A percentile compares a stretch with the other conserved stretches of the same genome.
Evolutionary conservation across 1,284 basidiomycete species (phyloP).

Genomic region (Pseudozyma hubeiensis): DNA sequence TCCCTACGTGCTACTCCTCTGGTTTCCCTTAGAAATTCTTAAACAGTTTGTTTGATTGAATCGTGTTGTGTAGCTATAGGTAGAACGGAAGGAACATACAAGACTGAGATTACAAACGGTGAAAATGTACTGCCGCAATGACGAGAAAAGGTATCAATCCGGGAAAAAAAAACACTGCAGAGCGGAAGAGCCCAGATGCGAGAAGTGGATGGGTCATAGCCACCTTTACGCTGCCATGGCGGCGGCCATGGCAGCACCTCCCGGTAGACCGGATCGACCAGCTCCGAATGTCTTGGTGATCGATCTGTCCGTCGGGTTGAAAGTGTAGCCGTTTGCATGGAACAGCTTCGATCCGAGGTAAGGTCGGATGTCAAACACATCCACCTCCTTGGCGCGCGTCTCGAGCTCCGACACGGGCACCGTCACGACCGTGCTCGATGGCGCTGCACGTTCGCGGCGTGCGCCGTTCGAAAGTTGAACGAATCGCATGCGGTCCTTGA

Average conservation of each 20-base stretch:
- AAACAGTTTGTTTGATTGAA: too few relatives aligned
- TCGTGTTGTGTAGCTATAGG: too few relatives aligned
- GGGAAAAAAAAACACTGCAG: not conserved
- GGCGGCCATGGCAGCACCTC: conserved; percentile 18
- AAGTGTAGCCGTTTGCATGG: conserved; percentile 85
- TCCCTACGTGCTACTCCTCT: not conserved
- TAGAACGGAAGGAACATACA: not conserved
- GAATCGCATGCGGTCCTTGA: conserved; percentile 93
- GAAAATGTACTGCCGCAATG: not conserved
- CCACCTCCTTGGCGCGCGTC: conserved; percentile 83
- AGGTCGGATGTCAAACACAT: conserved; percentile 88
- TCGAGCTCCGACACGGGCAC: conserved; percentile 69
- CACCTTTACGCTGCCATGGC: conserved; percentile 27
- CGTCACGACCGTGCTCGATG: conserved; percentile 41
- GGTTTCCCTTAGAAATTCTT: too few relatives aligned
- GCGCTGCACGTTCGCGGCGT: conserved; percentile 21
- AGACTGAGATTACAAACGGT: not conserved
- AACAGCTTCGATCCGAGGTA: conserved; percentile 90
- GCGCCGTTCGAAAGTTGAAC: conserved; percentile 68
- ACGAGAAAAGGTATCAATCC: not conserved
- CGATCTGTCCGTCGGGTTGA: conserved; percentile 51
- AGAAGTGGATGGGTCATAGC: not conserved
- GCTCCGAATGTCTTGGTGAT: conserved; percentile 64
- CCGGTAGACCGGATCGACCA: conserved; percentile 16
- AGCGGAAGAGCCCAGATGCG: too few relatives aligned